Evolutionary conservation across 495 filamentous ascomycete species (phyloP).

Genomic region (Usnea hakonensis): DNA sequence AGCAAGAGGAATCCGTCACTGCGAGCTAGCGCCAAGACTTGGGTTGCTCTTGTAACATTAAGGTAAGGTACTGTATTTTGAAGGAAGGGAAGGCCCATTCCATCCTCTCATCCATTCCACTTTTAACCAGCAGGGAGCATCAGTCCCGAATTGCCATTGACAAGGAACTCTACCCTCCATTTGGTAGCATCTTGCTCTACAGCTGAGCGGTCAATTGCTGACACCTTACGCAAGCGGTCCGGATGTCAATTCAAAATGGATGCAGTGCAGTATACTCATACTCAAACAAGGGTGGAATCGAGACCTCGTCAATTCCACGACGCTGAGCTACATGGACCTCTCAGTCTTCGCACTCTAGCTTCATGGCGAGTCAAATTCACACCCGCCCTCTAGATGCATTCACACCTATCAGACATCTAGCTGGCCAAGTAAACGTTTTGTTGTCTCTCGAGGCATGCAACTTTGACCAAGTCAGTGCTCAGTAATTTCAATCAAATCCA

Average conservation of each 20-base stretch:
- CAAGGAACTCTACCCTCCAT: not conserved
- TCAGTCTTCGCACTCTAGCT: not conserved
- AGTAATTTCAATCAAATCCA: constrained; percentile 1
- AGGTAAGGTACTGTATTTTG: no score
- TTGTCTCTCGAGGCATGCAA: constrained; percentile 67
- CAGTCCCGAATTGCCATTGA: not conserved
- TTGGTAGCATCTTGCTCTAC: not conserved
- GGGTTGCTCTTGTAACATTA: not conserved
- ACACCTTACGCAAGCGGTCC: not conserved
- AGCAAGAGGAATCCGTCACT: not conserved
- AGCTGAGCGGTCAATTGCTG: not conserved
- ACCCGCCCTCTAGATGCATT: not conserved
- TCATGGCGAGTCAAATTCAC: not conserved
- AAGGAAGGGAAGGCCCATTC: constrained; percentile 5
- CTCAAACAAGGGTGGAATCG: not conserved
- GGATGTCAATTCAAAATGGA: not conserved
- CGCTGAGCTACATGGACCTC: not conserved
- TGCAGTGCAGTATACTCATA: not conserved
- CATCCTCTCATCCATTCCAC: no score
- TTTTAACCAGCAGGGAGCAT: not conserved
- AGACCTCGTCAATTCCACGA: not conserved
- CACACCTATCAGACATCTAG: not conserved
- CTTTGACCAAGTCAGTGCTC: constrained; percentile 27
- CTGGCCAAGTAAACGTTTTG: constrained; percentile 19
- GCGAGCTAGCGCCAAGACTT: not conserved